Base-by-base conservation (phyloP, 2,329 filamentous ascomycete species). In the Phaeomoniella chlamydospora region DNA sequence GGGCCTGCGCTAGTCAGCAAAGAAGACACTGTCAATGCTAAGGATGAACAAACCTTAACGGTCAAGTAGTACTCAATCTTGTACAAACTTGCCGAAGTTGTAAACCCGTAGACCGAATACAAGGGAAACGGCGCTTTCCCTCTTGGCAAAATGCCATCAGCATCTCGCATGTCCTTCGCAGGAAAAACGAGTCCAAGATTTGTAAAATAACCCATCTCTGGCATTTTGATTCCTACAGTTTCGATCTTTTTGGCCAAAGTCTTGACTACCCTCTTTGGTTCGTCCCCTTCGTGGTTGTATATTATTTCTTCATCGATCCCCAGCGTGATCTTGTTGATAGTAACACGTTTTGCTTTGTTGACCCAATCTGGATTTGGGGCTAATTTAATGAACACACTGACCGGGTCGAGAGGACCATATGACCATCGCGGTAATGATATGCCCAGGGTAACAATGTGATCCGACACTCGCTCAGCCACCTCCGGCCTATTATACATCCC, bases 401-500 rank as follows among this genome's bases (percentile, higher is more conserved):
- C 88, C 5, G 88, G 88, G 55, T 98, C 90, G 41, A 88, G 70
- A 3, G 90, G 90, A 1, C 90, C 90, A 55, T 96, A 98, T 43
- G 87, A 94, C 86, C 88, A 94, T 42, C 86, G 76, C 15, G 90
- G 88, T 45, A 98, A 67, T 41, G 86, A 93, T 46, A 94, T 93
- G 32, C 83, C 85, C 37, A 96, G 65, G 5, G 85, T 92, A 41
- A 96, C 84, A 37, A 96, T 65, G 56, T 93, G 90, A 61, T 96
- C 90, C 35, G 81, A 76, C 18, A 86, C 83, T 41, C 78, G 74
- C 49, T 92, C 80, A 38, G 85, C 84, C 40, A 80, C 81, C 57
- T 94, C 88, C 12, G 87, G 88, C 37, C 86, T 80, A 61, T 96
- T 96, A 66, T 96, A 98, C 90, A 96, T 96, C 59, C 90, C 90